phyloP scores from a whole-genome alignment of 306 rosid species.

The Quercus berberidifolia region DNA sequence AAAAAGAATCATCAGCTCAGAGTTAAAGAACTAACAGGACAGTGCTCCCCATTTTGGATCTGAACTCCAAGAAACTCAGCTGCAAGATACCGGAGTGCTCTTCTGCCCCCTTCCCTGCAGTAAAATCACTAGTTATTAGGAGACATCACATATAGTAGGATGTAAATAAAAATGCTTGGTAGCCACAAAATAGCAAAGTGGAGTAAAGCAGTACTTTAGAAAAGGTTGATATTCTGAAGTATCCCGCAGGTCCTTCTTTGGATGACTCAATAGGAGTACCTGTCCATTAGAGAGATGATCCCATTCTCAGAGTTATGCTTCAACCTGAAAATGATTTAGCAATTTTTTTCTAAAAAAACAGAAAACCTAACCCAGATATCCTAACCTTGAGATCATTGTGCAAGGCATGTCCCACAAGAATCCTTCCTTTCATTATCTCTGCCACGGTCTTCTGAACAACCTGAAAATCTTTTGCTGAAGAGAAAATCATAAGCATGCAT shows the following conservation, averaged over 20 bases:
- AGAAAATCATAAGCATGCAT: conserved; percentile 14
- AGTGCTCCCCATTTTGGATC: conserved; percentile 93
- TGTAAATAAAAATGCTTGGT: background rate
- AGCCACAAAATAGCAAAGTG: background rate
- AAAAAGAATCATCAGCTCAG: background rate
- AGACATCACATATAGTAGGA: background rate
- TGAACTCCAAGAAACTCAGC: conserved; percentile 64
- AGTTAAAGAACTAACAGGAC: conserved; percentile 67
- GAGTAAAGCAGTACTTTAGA: conserved; percentile 41
- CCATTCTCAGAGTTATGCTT: conserved; percentile 1
- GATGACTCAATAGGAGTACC: conserved; percentile 89
- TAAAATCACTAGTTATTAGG: conserved; percentile 28
- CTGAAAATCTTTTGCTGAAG: conserved; percentile 71
- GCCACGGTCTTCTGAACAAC: conserved; percentile 81
- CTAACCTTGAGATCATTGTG: conserved; percentile 85
- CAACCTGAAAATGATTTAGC: conserved; percentile 1
- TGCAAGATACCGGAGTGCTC: conserved; percentile 83
- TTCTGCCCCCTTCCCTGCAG: conserved; percentile 51
- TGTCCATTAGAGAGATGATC: conserved; percentile 29
- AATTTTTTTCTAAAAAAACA: background rate
- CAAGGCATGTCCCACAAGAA: conserved; percentile 95
- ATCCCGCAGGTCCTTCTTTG: conserved; percentile 73
- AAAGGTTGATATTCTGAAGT: conserved; percentile 78
- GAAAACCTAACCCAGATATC: conserved; percentile 7
- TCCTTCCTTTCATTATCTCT: conserved; percentile 67